A percentile compares a stretch with the other conserved stretches of the same genome.
Conservation (phyloP, 73 alveolate species). For the Uronychia setigera region DNA sequence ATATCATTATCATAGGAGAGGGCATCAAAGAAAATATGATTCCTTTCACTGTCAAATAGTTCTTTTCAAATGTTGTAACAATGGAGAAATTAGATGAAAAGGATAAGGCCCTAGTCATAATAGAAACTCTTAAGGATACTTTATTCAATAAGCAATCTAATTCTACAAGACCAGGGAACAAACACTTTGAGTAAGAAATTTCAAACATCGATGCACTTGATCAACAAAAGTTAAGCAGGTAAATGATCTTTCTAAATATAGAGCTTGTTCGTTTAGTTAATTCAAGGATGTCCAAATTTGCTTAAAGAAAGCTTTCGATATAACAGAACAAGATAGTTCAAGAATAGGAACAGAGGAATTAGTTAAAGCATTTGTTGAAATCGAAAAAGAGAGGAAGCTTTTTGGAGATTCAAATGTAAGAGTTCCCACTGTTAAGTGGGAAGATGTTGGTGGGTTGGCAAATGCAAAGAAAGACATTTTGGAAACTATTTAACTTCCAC, state of each 20-base stretch:
- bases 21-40: not conserved
- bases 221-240: not conserved
- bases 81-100: not conserved
- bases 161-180: not conserved
- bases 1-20: not conserved
- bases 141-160: no score
- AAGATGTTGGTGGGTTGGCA: slow-evolving; percentile 95
- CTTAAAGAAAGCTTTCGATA: not conserved
- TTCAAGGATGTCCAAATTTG: not conserved
- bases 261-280: not conserved
- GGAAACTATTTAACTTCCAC: slow-evolving; percentile 82
- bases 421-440: slow-evolving; percentile 86
- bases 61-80: not conserved
- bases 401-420: slow-evolving; percentile 51
- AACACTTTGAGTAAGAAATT: not conserved
- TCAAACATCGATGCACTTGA: not conserved
- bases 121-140: not conserved
- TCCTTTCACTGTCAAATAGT: not conserved
- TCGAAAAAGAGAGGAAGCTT: slow-evolving; percentile 40
- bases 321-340: not conserved
- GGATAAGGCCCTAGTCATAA: not conserved
- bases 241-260: not conserved
- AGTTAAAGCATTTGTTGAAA: not conserved
- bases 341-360: slow-evolving; percentile 1
- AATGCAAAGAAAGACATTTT: slow-evolving; percentile 85